phyloP scores from a whole-genome alignment of 2,329 filamentous ascomycete species.

The Pseudocercospora pini-densiflorae region DNA sequence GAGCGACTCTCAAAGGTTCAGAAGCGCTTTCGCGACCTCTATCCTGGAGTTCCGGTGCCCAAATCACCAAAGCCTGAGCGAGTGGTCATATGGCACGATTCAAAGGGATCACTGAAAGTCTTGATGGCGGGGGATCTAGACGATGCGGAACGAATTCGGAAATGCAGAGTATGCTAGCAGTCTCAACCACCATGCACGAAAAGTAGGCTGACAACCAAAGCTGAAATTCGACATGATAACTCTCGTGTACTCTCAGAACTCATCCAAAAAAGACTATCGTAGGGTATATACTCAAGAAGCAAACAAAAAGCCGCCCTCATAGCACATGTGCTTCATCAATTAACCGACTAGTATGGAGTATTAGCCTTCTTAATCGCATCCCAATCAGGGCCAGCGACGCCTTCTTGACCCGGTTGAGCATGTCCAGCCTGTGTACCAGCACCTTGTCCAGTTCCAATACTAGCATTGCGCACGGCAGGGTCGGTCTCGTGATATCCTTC shows the following conservation, averaged over 20 bases:
- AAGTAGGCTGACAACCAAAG: not conserved
- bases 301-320: not conserved
- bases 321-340: not conserved
- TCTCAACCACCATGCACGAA: not conserved
- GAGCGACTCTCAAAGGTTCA: not conserved
- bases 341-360: conserved; percentile 6
- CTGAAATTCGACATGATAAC: not conserved
- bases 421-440: conserved; percentile 2
- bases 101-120: not conserved
- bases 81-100: not conserved
- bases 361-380: conserved; percentile 19
- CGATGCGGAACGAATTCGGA: not conserved
- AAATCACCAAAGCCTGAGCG: not conserved
- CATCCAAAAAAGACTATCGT: not conserved
- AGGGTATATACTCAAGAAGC: not conserved
- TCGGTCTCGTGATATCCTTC: conserved; percentile 32
- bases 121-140: not conserved
- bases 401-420: conserved; percentile 11
- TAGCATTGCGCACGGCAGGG: not conserved
- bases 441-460: not conserved
- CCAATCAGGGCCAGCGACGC: conserved; percentile 23
- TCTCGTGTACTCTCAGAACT: not conserved
- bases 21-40: not conserved
- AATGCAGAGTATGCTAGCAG: not conserved
- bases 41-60: not conserved